Conservation (phyloP, 139 green algal species). For the Axilococcus clingmanii region DNA sequence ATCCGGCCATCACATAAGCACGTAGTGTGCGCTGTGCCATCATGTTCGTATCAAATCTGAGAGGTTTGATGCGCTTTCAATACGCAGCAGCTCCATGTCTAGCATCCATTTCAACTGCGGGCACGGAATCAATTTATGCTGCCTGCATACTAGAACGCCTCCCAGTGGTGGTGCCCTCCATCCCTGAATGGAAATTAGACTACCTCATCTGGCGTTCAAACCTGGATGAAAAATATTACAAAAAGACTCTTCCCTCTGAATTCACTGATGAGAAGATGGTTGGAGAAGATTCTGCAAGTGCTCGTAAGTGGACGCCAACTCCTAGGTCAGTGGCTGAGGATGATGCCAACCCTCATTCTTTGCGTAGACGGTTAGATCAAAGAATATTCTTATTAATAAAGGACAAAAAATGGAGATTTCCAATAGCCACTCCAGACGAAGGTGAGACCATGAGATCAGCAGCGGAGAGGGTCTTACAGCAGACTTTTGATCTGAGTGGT, state of each 20-base stretch:
- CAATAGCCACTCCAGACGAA: constrained; percentile 3
- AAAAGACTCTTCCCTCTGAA: constrained; percentile 14
- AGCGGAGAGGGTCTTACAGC: constrained; percentile 26
- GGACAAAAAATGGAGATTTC: constrained; percentile 5
- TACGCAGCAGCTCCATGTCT: neutral
- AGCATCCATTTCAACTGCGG: neutral
- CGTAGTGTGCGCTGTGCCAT: neutral
- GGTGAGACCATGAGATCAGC: constrained; percentile 30
- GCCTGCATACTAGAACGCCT: constrained; percentile 32
- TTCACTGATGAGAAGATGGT: neutral
- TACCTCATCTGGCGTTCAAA: constrained; percentile 11
- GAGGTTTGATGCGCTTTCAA: neutral
- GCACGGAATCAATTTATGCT: neutral
- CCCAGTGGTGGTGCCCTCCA: constrained; percentile 14
- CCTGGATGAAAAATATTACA: neutral
- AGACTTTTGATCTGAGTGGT: constrained; percentile 9
- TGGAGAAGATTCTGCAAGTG: neutral
- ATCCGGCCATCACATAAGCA: too few species aligned
- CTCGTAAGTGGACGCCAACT: constrained; percentile 18
- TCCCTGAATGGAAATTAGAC: constrained; percentile 22
- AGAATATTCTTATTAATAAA: constrained; percentile 34
- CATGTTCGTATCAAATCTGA: neutral
- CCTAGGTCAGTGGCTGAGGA: constrained; percentile 23
- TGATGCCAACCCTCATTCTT: constrained; percentile 11
- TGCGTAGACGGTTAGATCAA: constrained; percentile 30